Conservation (phyloP, 2,329 filamentous ascomycete genomes). For the Botrytis tulipae region DNA sequence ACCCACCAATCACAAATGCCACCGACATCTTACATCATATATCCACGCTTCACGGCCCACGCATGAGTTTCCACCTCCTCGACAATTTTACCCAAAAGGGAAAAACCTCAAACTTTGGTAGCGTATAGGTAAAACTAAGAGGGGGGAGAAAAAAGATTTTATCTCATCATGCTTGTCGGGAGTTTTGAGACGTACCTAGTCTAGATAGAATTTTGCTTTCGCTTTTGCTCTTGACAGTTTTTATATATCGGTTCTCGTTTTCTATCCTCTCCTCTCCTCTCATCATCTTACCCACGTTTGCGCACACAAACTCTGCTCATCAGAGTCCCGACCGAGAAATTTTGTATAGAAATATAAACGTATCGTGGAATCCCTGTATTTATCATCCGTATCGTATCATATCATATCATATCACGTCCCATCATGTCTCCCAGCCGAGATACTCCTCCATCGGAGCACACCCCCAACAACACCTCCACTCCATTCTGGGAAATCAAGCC, state of each 20-base stretch:
- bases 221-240: neutral
- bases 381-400: neutral
- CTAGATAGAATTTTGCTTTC: conserved; percentile 6
- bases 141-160: conserved; percentile 10
- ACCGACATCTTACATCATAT: neutral
- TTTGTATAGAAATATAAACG: neutral
- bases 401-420: neutral
- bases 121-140: neutral
- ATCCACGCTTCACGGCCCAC: too few relatives aligned
- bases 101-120: conserved; percentile 21
- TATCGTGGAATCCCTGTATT: neutral
- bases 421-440: conserved; percentile 27
- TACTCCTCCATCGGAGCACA: conserved; percentile 12
- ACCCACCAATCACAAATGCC: neutral
- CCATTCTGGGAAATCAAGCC: conserved; percentile 27
- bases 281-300: neutral
- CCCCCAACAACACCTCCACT: conserved; percentile 6
- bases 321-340: too few relatives aligned
- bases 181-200: neutral
- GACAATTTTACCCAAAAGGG: conserved; percentile 33
- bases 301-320: neutral
- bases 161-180: neutral
- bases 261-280: too few relatives aligned
- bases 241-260: neutral
- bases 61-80: conserved; percentile 24